Evolutionary conservation across 441 rosid species (phyloP).

Genomic region (Metrosideros polymorpha): DNA sequence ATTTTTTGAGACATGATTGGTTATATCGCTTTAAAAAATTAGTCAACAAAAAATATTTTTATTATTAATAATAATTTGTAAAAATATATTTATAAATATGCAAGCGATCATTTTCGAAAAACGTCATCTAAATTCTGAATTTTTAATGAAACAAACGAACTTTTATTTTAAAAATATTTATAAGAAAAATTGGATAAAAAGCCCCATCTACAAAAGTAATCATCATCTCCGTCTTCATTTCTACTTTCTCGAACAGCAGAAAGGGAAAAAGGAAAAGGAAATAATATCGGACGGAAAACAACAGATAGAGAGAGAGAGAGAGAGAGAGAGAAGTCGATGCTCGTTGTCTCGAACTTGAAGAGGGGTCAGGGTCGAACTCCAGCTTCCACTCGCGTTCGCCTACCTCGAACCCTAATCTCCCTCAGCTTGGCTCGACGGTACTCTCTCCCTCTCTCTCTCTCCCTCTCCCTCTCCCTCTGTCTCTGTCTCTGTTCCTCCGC

Average conservation of each 20-base stretch:
- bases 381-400: neutral
- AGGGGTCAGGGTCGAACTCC: neutral
- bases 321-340: neutral
- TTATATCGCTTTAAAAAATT: too few species aligned
- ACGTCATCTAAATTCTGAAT: too few species aligned
- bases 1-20: too few species aligned
- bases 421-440: neutral
- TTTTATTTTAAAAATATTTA: too few species aligned
- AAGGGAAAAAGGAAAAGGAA: too few species aligned
- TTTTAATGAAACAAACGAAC: too few species aligned
- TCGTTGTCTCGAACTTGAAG: neutral
- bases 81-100: too few species aligned
- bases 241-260: neutral
- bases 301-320: neutral
- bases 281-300: neutral
- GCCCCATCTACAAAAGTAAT: neutral
- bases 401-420: neutral
- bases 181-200: too few species aligned
- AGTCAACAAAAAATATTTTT: too few species aligned
- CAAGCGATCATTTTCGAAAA: too few species aligned
- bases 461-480: neutral
- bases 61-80: too few species aligned
- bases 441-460: neutral
- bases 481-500: neutral
- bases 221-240: neutral